These are phyloP conservation scores for Hamigera avellanea DNA, from an alignment of 495 filamentous ascomycete species.

Conservation along the genomic window DNA sequence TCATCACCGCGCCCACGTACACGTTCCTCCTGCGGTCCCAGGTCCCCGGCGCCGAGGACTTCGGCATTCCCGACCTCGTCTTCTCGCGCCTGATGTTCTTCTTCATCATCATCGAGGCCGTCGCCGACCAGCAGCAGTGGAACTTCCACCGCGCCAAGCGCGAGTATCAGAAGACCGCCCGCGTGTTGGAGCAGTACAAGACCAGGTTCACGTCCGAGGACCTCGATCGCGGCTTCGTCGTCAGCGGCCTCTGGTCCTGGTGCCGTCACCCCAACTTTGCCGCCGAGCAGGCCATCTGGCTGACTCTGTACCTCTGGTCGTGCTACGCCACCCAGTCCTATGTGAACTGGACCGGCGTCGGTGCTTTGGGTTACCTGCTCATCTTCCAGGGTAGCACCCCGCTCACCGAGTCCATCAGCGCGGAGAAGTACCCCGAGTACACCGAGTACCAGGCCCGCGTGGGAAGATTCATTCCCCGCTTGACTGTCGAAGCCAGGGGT, in stretches of 20 bases:
- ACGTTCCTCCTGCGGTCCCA: constrained; percentile 52
- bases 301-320: constrained; percentile 75
- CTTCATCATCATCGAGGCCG: constrained; percentile 61
- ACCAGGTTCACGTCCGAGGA: constrained; percentile 48
- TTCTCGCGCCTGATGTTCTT: constrained; percentile 57
- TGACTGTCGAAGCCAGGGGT: constrained; percentile 30
- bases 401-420: constrained; percentile 73
- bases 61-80: constrained; percentile 49
- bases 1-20: constrained; percentile 74
- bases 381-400: constrained; percentile 84
- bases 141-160: constrained; percentile 74
- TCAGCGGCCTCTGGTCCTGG: constrained; percentile 73
- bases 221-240: constrained; percentile 83
- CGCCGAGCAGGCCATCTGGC: constrained; percentile 87
- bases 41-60: constrained; percentile 22
- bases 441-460: constrained; percentile 70
- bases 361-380: constrained; percentile 53
- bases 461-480: constrained; percentile 67
- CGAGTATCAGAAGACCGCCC: constrained; percentile 56
- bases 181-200: constrained; percentile 44
- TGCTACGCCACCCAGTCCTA: constrained; percentile 57
- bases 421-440: constrained; percentile 83
- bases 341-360: constrained; percentile 71
- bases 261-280: constrained; percentile 91
- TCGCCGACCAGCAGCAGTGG: constrained; percentile 95